Evolutionary conservation across 768 basidiomycete species (phyloP).

Genomic region (Phaeotremella fagi): DNA sequence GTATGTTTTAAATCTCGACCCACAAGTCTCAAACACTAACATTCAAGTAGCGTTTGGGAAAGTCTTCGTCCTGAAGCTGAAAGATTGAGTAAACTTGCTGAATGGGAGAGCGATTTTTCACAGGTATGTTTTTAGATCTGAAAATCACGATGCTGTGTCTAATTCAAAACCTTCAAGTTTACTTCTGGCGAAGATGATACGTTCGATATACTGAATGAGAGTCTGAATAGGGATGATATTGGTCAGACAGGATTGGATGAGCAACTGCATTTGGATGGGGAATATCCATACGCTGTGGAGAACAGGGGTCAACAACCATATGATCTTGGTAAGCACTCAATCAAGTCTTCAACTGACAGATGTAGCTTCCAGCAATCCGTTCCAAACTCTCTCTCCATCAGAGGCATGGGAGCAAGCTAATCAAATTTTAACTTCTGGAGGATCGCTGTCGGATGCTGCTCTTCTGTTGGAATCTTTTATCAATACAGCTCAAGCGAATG

Average conservation of each 20-base stretch:
- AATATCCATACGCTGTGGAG: constrained; percentile 55
- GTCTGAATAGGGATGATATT: constrained; percentile 29
- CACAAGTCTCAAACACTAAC: not conserved
- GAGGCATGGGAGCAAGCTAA: constrained; percentile 59
- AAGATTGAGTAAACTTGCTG: constrained; percentile 39
- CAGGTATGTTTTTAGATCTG: constrained; percentile 45
- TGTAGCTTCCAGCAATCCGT: constrained; percentile 41
- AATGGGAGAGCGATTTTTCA: constrained; percentile 47
- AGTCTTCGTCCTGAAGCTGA: constrained; percentile 44
- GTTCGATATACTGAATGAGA: constrained; percentile 42
- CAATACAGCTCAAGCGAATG: constrained; percentile 13
- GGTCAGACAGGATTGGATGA: constrained; percentile 25
- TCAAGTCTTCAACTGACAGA: not conserved
- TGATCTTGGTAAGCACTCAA: constrained; percentile 62
- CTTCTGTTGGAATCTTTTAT: constrained; percentile 87
- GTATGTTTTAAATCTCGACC: not conserved
- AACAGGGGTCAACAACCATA: constrained; percentile 70
- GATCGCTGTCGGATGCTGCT: constrained; percentile 79
- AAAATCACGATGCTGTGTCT: not conserved
- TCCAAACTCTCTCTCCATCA: constrained; percentile 49
- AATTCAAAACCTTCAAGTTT: too few species aligned
- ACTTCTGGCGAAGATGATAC: constrained; percentile 45
- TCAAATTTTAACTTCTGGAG: constrained; percentile 67
- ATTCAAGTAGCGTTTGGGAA: constrained; percentile 37
- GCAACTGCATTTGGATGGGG: constrained; percentile 17